Conservation (phyloP, 169 alveolate species). For the Plasmodium yoelii region DNA sequence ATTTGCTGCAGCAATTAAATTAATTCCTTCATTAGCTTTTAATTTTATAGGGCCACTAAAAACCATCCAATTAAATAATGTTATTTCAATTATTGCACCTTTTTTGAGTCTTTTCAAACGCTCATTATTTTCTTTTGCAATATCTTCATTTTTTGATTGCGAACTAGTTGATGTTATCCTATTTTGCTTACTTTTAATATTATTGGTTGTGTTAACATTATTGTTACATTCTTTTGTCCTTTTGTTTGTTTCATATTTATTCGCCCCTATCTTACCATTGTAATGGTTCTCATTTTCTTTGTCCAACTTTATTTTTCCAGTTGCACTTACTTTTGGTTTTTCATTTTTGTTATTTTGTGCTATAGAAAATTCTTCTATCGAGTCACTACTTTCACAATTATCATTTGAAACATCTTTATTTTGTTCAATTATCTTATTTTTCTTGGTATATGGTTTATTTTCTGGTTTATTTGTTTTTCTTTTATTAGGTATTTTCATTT, state of each 20-base stretch:
- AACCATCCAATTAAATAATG: constrained; percentile 85
- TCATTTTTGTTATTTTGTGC: no score
- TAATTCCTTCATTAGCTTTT: constrained; percentile 81
- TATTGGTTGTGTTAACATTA: neutral
- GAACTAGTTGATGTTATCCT: neutral
- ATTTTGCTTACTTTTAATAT: neutral
- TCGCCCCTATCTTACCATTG: no score
- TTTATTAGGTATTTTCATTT: constrained; percentile 1
- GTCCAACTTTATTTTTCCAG: no score
- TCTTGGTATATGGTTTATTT: neutral
- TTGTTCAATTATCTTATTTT: neutral
- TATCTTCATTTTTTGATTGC: neutral
- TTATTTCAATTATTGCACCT: constrained; percentile 59
- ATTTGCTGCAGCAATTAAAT: constrained; percentile 84
- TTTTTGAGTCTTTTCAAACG: constrained; percentile 19
- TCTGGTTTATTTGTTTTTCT: constrained; percentile 11
- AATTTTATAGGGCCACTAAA: constrained; percentile 82
- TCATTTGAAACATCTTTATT: neutral
- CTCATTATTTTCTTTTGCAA: neutral
- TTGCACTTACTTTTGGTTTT: no score
- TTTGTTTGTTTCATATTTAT: no score
- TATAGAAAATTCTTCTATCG: no score
- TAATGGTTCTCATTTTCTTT: no score
- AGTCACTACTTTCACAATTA: no score
- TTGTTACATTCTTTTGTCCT: no score